Conservation (phyloP, 768 basidiomycete species). For the Trichaptum fuscoviolaceum region DNA sequence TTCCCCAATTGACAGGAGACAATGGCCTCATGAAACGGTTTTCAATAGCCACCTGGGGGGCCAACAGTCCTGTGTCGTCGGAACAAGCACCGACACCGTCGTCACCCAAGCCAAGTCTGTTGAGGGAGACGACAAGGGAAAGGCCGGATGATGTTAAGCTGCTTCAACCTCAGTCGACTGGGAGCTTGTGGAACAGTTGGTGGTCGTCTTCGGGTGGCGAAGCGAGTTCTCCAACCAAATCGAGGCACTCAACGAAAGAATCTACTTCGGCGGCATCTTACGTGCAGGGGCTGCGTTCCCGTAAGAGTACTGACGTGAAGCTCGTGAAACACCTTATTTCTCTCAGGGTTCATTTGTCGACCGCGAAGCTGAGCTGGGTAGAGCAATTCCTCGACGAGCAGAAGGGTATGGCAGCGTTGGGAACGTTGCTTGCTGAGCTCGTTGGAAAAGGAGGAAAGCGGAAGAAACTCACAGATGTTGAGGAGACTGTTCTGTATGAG, state of each 20-base stretch:
- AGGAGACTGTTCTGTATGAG: slow-evolving; percentile 66
- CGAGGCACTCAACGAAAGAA: slow-evolving; percentile 31
- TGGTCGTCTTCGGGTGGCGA: slow-evolving; percentile 67
- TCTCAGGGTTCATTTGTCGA: slow-evolving; percentile 81
- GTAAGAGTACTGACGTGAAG: slow-evolving; percentile 50
- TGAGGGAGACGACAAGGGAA: background rate
- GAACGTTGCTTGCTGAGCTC: slow-evolving; percentile 49
- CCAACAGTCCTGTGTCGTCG: slow-evolving; percentile 29
- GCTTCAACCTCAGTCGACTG: slow-evolving; percentile 63
- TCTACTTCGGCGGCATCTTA: slow-evolving; percentile 54
- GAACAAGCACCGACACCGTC: slow-evolving; percentile 26
- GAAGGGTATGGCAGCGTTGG: slow-evolving; percentile 62
- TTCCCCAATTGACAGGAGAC: slow-evolving; percentile 74
- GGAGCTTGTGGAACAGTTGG: slow-evolving; percentile 72
- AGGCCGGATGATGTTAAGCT: slow-evolving; percentile 15
- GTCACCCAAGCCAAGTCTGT: slow-evolving; percentile 8
- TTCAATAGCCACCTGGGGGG: slow-evolving; percentile 60
- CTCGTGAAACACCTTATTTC: slow-evolving; percentile 76
- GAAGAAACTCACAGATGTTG: slow-evolving; percentile 54
- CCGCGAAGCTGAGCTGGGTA: slow-evolving; percentile 74
- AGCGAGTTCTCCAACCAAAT: slow-evolving; percentile 23
- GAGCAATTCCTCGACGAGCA: slow-evolving; percentile 65
- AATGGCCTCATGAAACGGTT: slow-evolving; percentile 61
- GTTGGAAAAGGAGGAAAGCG: slow-evolving; percentile 66
- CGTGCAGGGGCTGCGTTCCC: slow-evolving; percentile 52